phyloP scores from a whole-genome alignment of 495 filamentous ascomycete species.

The Xanthoparmelia taractica region DNA sequence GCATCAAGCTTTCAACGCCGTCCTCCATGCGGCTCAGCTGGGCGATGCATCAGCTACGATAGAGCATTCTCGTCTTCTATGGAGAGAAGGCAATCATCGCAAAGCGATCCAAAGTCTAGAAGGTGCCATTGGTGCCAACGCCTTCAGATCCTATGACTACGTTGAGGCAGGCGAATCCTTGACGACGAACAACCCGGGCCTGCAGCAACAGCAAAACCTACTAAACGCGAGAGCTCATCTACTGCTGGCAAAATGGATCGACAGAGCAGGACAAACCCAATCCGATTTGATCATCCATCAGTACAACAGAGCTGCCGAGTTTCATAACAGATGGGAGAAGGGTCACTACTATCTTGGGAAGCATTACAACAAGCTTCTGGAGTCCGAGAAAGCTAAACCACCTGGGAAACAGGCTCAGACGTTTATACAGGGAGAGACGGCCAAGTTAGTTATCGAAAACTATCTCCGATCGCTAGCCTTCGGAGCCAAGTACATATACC shows the following conservation, averaged over 20 bases:
- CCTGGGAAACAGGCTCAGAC: constrained; percentile 52
- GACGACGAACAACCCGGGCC: constrained; percentile 28
- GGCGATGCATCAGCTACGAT: constrained; percentile 80
- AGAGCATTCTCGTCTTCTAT: constrained; percentile 87
- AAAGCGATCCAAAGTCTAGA: constrained; percentile 90
- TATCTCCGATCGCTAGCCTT: constrained; percentile 78
- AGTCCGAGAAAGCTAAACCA: constrained; percentile 73
- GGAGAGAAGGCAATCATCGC: constrained; percentile 87
- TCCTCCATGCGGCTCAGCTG: constrained; percentile 77
- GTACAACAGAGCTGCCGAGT: constrained; percentile 62
- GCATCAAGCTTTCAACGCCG: constrained; percentile 84
- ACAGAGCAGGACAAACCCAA: constrained; percentile 83
- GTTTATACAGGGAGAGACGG: constrained; percentile 66
- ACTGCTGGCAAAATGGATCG: constrained; percentile 92
- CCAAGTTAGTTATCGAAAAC: constrained; percentile 86
- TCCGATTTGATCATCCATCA: constrained; percentile 64
- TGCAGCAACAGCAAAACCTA: constrained; percentile 40
- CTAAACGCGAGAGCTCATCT: constrained; percentile 58
- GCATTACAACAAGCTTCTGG: constrained; percentile 93
- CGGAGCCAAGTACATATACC: constrained; percentile 90
- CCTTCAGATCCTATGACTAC: constrained; percentile 49
- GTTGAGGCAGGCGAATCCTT: constrained; percentile 37
- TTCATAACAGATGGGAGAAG: constrained; percentile 77
- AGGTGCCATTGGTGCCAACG: constrained; percentile 69
- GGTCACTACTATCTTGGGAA: constrained; percentile 94